phyloP scores from a whole-genome alignment of 2,329 filamentous ascomycete genomes.

The Verticillium klebahnii region DNA sequence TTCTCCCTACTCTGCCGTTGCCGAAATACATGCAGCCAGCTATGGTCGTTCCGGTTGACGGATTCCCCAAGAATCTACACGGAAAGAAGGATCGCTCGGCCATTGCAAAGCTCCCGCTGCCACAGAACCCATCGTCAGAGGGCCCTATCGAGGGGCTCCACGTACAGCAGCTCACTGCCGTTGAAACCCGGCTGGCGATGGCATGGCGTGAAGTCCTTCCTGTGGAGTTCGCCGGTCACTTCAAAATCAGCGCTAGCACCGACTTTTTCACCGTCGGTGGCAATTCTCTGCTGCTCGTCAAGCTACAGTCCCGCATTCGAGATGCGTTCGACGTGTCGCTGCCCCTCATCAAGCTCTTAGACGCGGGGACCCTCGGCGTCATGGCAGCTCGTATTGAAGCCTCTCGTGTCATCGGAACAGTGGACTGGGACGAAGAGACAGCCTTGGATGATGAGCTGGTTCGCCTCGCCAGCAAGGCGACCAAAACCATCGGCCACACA shows the following conservation, averaged over 20 bases:
- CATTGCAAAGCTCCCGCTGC: conserved; percentile 18
- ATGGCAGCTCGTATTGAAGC: conserved; percentile 31
- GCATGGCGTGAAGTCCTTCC: conserved; percentile 17
- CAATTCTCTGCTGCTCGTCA: conserved; percentile 33
- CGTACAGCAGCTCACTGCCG: neutral
- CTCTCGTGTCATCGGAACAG: neutral
- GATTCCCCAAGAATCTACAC: conserved; percentile 22
- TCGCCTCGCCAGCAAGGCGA: neutral
- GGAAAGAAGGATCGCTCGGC: conserved; percentile 27
- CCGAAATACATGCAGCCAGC: conserved; percentile 31
- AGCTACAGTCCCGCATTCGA: conserved; percentile 29
- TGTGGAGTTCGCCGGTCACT: conserved; percentile 11
- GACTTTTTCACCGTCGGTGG: conserved; percentile 39
- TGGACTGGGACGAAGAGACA: conserved; percentile 22
- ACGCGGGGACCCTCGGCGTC: conserved; percentile 26
- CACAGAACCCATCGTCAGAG: neutral
- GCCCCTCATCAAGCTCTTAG: conserved; percentile 30
- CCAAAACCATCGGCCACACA: too few relatives aligned
- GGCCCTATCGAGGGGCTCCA: neutral
- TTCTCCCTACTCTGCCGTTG: conserved; percentile 16
- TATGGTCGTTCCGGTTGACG: conserved; percentile 17
- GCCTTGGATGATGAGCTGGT: conserved; percentile 3
- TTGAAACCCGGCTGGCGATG: conserved; percentile 4
- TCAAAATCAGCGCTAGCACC: conserved; percentile 13
- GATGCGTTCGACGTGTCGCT: conserved; percentile 23